Conservation (phyloP, 2,329 filamentous ascomycete species). For the Camptophora hylomeconis region DNA sequence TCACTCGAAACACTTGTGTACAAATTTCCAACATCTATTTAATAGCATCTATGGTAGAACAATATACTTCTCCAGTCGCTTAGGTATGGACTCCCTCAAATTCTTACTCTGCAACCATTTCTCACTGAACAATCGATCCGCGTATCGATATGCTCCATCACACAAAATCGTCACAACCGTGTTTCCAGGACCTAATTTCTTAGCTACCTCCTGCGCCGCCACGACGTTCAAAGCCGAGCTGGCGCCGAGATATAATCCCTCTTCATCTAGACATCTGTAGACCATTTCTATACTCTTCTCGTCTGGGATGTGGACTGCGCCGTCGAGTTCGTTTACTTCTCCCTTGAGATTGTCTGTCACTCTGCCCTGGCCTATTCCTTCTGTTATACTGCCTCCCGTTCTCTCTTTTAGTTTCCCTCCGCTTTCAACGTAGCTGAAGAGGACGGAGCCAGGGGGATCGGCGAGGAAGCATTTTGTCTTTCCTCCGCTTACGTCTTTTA, state of each 20-base stretch:
- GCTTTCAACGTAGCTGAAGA: slow-evolving; percentile 81
- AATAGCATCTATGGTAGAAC: slow-evolving; percentile 56
- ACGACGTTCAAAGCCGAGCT: slow-evolving; percentile 92
- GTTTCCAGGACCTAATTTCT: slow-evolving; percentile 75
- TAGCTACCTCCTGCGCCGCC: slow-evolving; percentile 83
- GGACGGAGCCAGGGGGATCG: slow-evolving; percentile 83
- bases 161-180: slow-evolving; percentile 90
- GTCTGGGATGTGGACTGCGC: slow-evolving; percentile 70
- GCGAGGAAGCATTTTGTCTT: slow-evolving; percentile 78
- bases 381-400: slow-evolving; percentile 77
- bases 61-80: slow-evolving; percentile 84
- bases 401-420: slow-evolving; percentile 76
- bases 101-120: slow-evolving; percentile 86
- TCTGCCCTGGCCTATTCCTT: slow-evolving; percentile 92
- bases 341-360: slow-evolving; percentile 88
- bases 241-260: slow-evolving; percentile 87
- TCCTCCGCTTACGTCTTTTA: slow-evolving; percentile 71
- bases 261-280: slow-evolving; percentile 88
- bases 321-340: slow-evolving; percentile 75
- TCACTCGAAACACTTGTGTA: too few relatives aligned
- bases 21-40: too few relatives aligned
- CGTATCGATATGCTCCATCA: slow-evolving; percentile 95
- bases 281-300: slow-evolving; percentile 97
- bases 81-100: slow-evolving; percentile 65
- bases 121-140: slow-evolving; percentile 80